Evolutionary conservation across 805 yeast genomes (phyloP).

Genomic region (Nakazawaea populi): DNA sequence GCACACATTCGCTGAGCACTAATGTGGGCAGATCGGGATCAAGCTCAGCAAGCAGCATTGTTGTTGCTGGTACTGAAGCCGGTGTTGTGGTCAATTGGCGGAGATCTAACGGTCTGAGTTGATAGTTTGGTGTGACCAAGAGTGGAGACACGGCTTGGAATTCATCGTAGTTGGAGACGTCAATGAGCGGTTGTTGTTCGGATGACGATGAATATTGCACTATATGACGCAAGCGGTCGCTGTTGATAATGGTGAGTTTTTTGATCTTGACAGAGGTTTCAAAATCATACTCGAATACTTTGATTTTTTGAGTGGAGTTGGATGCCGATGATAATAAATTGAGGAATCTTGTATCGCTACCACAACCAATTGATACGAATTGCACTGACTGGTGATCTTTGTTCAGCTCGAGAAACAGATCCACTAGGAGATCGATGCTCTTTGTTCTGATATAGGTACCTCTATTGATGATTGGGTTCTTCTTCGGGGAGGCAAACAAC

Average conservation of each 20-base stretch:
- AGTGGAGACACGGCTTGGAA: conserved; percentile 23
- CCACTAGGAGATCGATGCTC: conserved; percentile 42
- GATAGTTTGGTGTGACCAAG: conserved; percentile 37
- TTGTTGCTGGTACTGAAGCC: too few relatives aligned
- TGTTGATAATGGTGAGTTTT: conserved; percentile 36
- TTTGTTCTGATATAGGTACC: conserved; percentile 63
- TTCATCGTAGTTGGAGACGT: conserved; percentile 9
- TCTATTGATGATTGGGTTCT: conserved; percentile 62
- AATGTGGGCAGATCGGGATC: conserved; percentile 46
- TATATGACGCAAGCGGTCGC: conserved; percentile 21
- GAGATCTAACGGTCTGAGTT: conserved; percentile 50
- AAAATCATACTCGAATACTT: conserved; percentile 62
- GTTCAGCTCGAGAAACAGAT: conserved; percentile 28
- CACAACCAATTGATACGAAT: conserved; percentile 72
- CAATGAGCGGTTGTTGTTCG: conserved; percentile 15
- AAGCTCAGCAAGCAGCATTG: conserved; percentile 13
- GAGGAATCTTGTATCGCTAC: conserved; percentile 71
- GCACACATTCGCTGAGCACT: conserved; percentile 67
- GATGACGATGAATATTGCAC: conserved; percentile 15
- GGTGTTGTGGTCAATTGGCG: conserved; percentile 23
- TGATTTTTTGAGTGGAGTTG: conserved; percentile 18
- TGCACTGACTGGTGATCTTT: conserved; percentile 31
- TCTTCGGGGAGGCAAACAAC: conserved; percentile 28
- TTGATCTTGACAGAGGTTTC: conserved; percentile 47
- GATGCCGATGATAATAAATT: conserved; percentile 25